phyloP scores from a whole-genome alignment of 495 filamentous ascomycete genomes.

The Aspergillus olivimuriae region DNA sequence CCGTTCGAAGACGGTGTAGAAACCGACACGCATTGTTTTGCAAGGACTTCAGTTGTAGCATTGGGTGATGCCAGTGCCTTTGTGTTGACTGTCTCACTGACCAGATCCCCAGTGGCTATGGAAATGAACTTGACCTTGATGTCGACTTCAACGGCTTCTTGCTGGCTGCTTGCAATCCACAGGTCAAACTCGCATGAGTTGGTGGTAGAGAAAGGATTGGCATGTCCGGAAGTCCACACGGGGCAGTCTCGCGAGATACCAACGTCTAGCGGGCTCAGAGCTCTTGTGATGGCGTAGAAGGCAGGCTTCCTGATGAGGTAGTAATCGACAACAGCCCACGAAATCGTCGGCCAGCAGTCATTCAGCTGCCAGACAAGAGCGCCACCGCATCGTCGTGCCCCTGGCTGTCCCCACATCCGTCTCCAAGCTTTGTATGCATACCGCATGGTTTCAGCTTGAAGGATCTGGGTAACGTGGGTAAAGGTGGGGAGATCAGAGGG shows the following conservation, averaged over 20 bases:
- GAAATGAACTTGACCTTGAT: slow-evolving; percentile 2
- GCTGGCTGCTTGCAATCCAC: slow-evolving; percentile 6
- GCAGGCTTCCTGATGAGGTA: slow-evolving; percentile 8
- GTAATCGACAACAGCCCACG: slow-evolving; percentile 10
- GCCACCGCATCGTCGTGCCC: slow-evolving; percentile 5
- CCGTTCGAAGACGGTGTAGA: not conserved
- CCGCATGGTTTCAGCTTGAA: slow-evolving; percentile 8
- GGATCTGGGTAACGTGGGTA: slow-evolving; percentile 8
- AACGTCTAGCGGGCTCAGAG: slow-evolving; percentile 2
- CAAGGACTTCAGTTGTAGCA: slow-evolving; percentile 2
- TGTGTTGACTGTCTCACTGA: not conserved
- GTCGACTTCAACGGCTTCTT: not conserved
- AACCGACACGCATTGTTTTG: not conserved
- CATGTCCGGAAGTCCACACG: slow-evolving; percentile 9
- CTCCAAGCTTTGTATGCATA: slow-evolving; percentile 8
- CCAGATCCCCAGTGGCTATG: not conserved
- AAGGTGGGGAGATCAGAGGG: not conserved
- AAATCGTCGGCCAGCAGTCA: slow-evolving; percentile 10
- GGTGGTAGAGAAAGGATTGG: not conserved
- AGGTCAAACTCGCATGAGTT: slow-evolving; percentile 4
- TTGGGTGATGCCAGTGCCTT: not conserved
- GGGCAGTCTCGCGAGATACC: not conserved
- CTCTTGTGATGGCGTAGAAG: slow-evolving; percentile 7
- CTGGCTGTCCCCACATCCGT: slow-evolving; percentile 4
- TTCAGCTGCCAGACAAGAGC: slow-evolving; percentile 12